Base-by-base conservation (phyloP, 2,329 filamentous ascomycete species). In the Colletotrichum simmondsii region DNA sequence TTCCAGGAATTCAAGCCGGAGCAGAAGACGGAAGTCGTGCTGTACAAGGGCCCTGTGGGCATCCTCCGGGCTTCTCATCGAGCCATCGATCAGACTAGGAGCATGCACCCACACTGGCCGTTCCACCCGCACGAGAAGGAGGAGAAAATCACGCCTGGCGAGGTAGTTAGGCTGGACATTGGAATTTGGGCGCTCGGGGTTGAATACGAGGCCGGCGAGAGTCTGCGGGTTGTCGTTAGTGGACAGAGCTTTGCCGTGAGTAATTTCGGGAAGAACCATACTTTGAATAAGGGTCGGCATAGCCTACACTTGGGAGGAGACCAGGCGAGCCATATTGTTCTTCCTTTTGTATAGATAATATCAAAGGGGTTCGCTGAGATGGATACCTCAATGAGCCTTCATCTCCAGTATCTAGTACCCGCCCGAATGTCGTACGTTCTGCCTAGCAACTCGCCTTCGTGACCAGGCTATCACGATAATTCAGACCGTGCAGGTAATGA, bases 151-250 rank as follows among this genome's bases (percentile, higher is more conserved):
- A 22, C 60, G 2, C 77, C 76, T 0, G 79, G 78, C 0, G 68
- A 67, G 1, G 70, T 79, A 10, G 78, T 79, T 16, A 72, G 72
- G 53, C 57, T 80, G 8, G 78, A 80, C 11, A 78, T 80, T 42
- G 77, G 76, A 1, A 78, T 80, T 42, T 80, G 78, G 78, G 77
- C 77, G 1, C 75, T 77, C 56, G 78, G 79, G 11, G 75, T 80
- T 35, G 77, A 78, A 53, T 80, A 75, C 26, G 77, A 78, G 65
- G 78, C 75, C 0, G 78, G 78, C 11, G 76, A 79, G 68, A 60
- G 65, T 3, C 30, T 78, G 35, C 65, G 74, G n/a, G 70, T 78
- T 3, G 73, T 72, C 16, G 71, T 79, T 6, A 75, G 78, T 80
- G 73, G 77, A 3, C 64, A 71, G 12, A 76, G 71, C 24, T 59